Conservation (phyloP, 148 eudicot genomes). For the Rhododendron simsii region DNA sequence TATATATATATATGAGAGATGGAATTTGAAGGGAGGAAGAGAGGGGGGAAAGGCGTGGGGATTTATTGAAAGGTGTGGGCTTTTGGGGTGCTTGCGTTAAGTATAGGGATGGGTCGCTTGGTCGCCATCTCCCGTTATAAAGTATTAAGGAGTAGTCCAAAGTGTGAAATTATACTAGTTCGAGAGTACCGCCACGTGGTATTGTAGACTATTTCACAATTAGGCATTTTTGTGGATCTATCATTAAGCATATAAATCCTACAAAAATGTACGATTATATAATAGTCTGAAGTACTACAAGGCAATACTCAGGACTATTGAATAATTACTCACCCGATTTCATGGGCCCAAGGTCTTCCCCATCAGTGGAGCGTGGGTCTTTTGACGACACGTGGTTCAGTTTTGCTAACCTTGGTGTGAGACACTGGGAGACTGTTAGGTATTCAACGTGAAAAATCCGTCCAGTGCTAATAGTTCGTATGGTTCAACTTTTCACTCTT, state of each 20-base stretch:
- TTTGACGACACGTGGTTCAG: neutral
- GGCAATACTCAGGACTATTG: fast-evolving
- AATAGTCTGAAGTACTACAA: too few relatives aligned
- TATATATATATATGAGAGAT: neutral
- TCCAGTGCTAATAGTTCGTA: too few relatives aligned
- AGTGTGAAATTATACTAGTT: too few relatives aligned
- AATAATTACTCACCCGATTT: neutral
- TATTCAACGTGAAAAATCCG: neutral
- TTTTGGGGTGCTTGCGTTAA: neutral
- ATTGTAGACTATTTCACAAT: too few relatives aligned
- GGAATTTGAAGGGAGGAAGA: neutral
- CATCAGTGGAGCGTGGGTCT: neutral
- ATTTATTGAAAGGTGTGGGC: constrained; percentile 1
- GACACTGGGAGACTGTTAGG: neutral
- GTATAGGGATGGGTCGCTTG: neutral
- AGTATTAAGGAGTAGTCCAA: too few relatives aligned
- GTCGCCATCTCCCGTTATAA: neutral
- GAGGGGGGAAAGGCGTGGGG: neutral
- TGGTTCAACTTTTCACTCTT: too few relatives aligned
- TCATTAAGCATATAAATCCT: fast-evolving
- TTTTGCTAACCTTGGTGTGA: neutral
- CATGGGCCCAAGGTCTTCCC: neutral
- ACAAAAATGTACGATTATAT: too few relatives aligned
- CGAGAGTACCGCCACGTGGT: too few relatives aligned
- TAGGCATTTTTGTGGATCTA: too few relatives aligned